Evolutionary conservation across 805 yeast genomes (phyloP), one percentile per base, ranked within the genome.

Genomic region (Candida broadrunensis): DNA sequence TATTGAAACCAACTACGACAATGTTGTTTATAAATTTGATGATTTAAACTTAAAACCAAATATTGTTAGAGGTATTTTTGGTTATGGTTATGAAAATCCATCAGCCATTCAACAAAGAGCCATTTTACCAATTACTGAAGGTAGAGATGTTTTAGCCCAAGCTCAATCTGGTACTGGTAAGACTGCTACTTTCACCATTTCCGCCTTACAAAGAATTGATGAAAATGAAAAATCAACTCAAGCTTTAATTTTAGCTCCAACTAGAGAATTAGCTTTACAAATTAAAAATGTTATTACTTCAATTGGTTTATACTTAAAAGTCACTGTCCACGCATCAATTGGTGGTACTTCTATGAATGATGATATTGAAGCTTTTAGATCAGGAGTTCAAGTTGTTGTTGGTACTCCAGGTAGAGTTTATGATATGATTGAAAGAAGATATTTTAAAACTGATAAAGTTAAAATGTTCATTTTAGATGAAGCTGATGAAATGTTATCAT

Each of bases 401-500:
- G 99, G 98, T 63, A 93, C 99, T 45, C 99, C 99, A 55, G 99
- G 99, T 61, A 83, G 99, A 73, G 97, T 93, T 50, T 80, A 75
- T 58, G 98, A 93, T 68, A 88, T 93, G 91, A 90, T 93, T 62
- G 86, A 87, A 70, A 81, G 97, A 65, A 78, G 96, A 59, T 76
- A 74, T 70, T 81, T 93, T 68, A 81, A 73, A 63, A 84, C 96
- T 49, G 80, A 87, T 56, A 77, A 83, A 66, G 77, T 93, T 59
- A 88, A 89, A 76, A 88, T 93, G 95, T 80, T 93, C 72, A 83
- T 91, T 62, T 77, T 93, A 60, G 99, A 91, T 73, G 99, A 91
- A 76, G 98, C 98, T 59, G 99, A 91, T 77, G 98, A 93, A 77
- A 78, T 91, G 82, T 78, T 91, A 64, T 80, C 88, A 36, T 77